Evolutionary conservation across 2,329 filamentous ascomycete genomes (phyloP), one percentile per base, ranked within the genome.

Genomic region (Fusarium anguioides): DNA sequence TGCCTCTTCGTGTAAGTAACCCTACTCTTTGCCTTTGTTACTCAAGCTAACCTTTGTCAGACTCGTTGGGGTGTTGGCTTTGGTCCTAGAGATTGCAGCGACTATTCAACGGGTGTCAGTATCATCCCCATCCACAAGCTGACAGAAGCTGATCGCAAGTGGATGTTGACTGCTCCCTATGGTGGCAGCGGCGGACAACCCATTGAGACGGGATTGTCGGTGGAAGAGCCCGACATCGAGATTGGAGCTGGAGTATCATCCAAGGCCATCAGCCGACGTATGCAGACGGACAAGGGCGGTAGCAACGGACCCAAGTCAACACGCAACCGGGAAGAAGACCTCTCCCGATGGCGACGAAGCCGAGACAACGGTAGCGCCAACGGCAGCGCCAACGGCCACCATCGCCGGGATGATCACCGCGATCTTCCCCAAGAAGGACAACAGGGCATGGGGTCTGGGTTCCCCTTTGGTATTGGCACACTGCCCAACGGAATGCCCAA

Each of bases 21-120:
- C 12, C 18, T 23, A 12, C 27, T 14, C n/a, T 20, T 12, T 20
- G 10, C 17, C n/a, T 33, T 9, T 36, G 66, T 75, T 61, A 74
- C 64, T 68, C 47, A 23, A 58, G 60, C 70, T 70, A 49, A 76
- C 55, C n/a, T 17, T 41, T 31, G 6, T n/a, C 47, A 96, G 89
- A 98, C 95, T 37, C 90, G 96, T 68, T 99, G 96, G 96, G 96
- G 96, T 69, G 96, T 99, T 46, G 96, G 96, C 17, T 99, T 97
- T 75, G 96, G 96, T 4, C 96, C 96, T 42, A 89, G 96, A 74
- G 96, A 99, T 77, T 99, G 96, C 83, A 97, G 94, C 77, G 94
- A 99, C 79, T 99, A 99, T 79, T 86, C 90, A 69, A 96, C 90
- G 12, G 96, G 96, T 48, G 86, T 98, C 78, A 98, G 94, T 77